phyloP scores from a whole-genome alignment of 768 basidiomycete species.

The Boletus eberwhitei region DNA sequence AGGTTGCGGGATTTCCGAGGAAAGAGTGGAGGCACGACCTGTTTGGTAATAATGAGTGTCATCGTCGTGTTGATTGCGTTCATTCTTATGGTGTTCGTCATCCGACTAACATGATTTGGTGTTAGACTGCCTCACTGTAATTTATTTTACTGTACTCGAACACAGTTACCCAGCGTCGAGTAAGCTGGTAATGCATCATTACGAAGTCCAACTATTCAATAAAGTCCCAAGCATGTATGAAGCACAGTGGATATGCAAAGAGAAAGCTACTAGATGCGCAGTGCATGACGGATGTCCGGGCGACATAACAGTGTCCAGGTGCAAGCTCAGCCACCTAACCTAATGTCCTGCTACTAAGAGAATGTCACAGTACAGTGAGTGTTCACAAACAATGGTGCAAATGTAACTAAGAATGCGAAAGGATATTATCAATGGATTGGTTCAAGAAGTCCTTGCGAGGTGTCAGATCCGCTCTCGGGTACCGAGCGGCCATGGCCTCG shows the following conservation, averaged over 20 bases:
- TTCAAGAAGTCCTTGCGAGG: conserved; percentile 62
- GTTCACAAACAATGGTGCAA: conserved; percentile 5
- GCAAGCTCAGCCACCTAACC: not conserved
- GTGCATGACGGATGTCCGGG: conserved; percentile 7
- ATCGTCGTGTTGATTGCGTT: conserved; percentile 67
- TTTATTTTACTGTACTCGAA: not conserved
- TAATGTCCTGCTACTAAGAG: conserved; percentile 5
- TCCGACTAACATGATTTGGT: conserved; percentile 51
- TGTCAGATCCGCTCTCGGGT: conserved; percentile 64
- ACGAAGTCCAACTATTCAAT: conserved; percentile 12
- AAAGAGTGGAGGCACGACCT: conserved; percentile 70
- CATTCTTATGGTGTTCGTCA: conserved; percentile 66
- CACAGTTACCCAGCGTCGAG: not conserved
- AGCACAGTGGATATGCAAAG: conserved; percentile 4
- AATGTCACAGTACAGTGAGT: not conserved
- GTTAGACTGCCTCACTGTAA: not conserved
- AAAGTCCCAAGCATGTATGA: conserved; percentile 10
- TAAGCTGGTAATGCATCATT: conserved; percentile 4
- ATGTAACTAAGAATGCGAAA: conserved; percentile 47
- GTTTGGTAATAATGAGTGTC: conserved; percentile 62
- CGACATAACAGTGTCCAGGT: conserved; percentile 7
- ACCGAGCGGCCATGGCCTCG: conserved; percentile 57
- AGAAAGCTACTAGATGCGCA: conserved; percentile 1
- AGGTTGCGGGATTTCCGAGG: conserved; percentile 59
- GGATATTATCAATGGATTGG: conserved; percentile 61